Base-by-base conservation (phyloP, 495 filamentous ascomycete species). In the Tuber microsphaerosporum region DNA sequence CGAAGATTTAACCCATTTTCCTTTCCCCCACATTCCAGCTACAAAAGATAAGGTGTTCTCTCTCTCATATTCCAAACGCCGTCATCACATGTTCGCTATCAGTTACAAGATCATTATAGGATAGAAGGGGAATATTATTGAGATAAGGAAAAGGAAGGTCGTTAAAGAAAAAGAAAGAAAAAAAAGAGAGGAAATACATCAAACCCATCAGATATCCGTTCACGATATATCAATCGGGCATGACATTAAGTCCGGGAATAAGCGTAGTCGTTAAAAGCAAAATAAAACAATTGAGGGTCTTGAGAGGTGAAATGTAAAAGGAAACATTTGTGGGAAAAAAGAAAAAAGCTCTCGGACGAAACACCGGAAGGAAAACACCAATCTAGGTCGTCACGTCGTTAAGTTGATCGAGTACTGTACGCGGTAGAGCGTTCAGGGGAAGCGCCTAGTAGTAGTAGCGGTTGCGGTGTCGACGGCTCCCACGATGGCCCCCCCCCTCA, bases 401-500 rank as follows among this genome's bases (percentile, higher is more conserved):
- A 78, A 44, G 46, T n/a, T 46, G 43, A 14, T 76, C 69, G 44
- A 19, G 26, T 34, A 65, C n/a, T 26, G 26, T 34, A 5, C 26
- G 31, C 69, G 34, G n/a, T 22, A 72, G 7, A 45, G 61, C 37
- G 12, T 39, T 17, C 5, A 41, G 48, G 34, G 45, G 45, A 71
- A 71, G 73, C 51, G 46, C 20, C 75, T 81, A 83, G 61, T 83
- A 74, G 79, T 79, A 79, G 76, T 83, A 83, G 46, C 81, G 69
- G 43, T 76, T 77, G 73, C 81, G 81, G 74, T 17, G n/a, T n/a
- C n/a, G 26, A 12, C 48, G 17, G 9, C n/a, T 10, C 43, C 46
- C 48, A 0, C 39, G 42, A 19, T 61, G 17, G 56, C 72, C 45
- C 9, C 48, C 56, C 39, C 68, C 70, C 76, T 79, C 80, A 41